Percentiles rank a stretch among this genome's conserved stretches.
Evolutionary conservation across 208 protist genomes (phyloP).

Genomic region (Acanthamoeba healyi): DNA sequence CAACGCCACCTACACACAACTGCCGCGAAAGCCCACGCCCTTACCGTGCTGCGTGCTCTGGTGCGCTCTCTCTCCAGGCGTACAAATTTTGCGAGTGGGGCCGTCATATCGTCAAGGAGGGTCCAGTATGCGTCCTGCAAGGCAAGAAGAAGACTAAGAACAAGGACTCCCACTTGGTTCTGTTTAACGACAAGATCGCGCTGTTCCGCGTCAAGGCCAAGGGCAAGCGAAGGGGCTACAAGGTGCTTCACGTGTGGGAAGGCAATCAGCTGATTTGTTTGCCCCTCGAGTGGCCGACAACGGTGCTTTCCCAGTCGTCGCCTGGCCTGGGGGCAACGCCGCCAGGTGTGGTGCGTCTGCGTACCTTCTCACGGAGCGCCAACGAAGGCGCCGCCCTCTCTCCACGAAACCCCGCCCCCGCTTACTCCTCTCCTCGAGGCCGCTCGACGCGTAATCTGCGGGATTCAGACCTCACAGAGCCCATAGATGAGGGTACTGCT

Average conservation of each 20-base stretch:
- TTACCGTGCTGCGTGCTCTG: not conserved
- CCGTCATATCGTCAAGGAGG: constrained; percentile 36
- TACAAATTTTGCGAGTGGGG: constrained; percentile 40
- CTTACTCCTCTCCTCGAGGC: not conserved
- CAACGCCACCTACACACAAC: no score
- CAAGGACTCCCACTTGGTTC: constrained; percentile 10
- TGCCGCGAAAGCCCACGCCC: not conserved
- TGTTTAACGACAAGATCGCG: constrained; percentile 34
- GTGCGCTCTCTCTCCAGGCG: not conserved
- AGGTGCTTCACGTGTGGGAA: not conserved
- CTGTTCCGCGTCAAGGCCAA: constrained; percentile 47
- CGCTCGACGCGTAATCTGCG: not conserved
- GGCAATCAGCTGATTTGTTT: no score
- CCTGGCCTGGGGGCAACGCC: not conserved
- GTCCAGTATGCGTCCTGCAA: not conserved
- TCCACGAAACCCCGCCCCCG: not conserved
- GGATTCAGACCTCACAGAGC: not conserved
- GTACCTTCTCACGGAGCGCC: not conserved
- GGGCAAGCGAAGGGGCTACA: constrained; percentile 20
- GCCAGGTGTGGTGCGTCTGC: not conserved
- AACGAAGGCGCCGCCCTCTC: not conserved
- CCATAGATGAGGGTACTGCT: not conserved
- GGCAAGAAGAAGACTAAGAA: constrained; percentile 9
- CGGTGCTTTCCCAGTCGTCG: not conserved
- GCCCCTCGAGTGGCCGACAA: not conserved